Percentiles rank a stretch among this genome's conserved stretches.
Evolutionary conservation across 1,284 basidiomycete species (phyloP).

Genomic region (Trichosporon faecale): DNA sequence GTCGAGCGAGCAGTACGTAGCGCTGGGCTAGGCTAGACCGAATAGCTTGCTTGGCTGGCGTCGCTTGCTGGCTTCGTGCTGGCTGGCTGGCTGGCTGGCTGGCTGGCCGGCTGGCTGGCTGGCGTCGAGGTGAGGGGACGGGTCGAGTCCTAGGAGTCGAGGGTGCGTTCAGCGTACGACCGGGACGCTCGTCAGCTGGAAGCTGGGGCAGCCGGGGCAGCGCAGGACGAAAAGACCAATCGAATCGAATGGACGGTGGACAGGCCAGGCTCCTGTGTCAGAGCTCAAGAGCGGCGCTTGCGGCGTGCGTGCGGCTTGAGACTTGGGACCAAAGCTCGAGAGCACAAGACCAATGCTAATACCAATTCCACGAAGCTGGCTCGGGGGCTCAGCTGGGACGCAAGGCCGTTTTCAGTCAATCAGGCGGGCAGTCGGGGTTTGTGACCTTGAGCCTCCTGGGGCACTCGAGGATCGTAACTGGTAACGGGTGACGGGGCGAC

Average conservation of each 20-base stretch:
- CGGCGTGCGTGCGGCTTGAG: not conserved
- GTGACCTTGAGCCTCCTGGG: not conserved
- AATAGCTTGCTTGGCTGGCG: not conserved
- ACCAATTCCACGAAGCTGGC: not conserved
- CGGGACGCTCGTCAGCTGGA: not conserved
- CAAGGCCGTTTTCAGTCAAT: not conserved
- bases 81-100: not conserved
- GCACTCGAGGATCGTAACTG: not conserved
- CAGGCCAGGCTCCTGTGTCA: not conserved
- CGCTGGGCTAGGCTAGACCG: not conserved
- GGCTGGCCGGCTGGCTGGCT: not conserved
- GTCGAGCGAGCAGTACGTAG: slow-evolving; percentile 3
- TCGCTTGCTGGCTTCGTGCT: not conserved
- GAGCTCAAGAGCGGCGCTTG: slow-evolving; percentile 3
- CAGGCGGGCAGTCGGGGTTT: not conserved
- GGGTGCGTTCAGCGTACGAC: not conserved
- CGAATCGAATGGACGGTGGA: not conserved
- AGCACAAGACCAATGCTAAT: not conserved
- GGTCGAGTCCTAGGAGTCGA: not conserved
- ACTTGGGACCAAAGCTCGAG: not conserved
- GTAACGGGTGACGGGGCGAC: not conserved
- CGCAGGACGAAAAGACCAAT: not conserved
- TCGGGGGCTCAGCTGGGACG: not conserved
- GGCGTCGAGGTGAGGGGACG: not conserved
- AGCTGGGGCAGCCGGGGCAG: not conserved